Percentiles rank a stretch among this genome's conserved stretches.
Evolutionary conservation across 306 rosid genomes (phyloP).

Genomic region (Cucumis sativus): DNA sequence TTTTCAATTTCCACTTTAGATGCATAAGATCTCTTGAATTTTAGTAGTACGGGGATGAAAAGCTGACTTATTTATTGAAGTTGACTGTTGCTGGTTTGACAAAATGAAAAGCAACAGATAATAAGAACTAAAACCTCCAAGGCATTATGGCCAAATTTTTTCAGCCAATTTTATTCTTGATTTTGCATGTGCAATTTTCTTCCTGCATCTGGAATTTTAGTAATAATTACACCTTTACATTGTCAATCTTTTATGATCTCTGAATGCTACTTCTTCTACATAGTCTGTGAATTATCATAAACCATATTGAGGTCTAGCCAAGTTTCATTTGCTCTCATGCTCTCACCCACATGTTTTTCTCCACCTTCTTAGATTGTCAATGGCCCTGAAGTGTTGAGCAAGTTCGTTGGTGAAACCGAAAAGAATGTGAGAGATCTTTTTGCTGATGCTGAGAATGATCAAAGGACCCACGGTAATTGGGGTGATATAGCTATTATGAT

Average conservation of each 20-base stretch:
- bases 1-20: not conserved
- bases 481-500: slow-evolving; percentile 13
- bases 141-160: not conserved
- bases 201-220: not conserved
- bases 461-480: slow-evolving; percentile 54
- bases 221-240: not conserved
- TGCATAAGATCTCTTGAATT: not conserved
- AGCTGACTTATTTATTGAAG: not conserved
- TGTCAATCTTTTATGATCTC: not conserved
- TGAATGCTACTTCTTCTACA: not conserved
- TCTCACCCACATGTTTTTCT: not conserved
- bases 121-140: not conserved
- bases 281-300: not conserved
- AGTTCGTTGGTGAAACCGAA: slow-evolving; percentile 96
- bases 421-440: slow-evolving; percentile 96
- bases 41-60: not conserved
- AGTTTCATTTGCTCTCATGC: not conserved
- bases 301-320: not conserved
- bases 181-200: not conserved
- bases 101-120: not conserved
- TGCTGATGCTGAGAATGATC: slow-evolving; percentile 98
- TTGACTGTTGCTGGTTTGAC: not conserved
- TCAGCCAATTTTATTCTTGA: not conserved
- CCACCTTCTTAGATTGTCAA: slow-evolving; percentile 58
- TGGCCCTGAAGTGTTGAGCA: slow-evolving; percentile 97